Evolutionary conservation across 2,329 filamentous ascomycete genomes (phyloP).

Genomic region (Colletotrichum musicola): DNA sequence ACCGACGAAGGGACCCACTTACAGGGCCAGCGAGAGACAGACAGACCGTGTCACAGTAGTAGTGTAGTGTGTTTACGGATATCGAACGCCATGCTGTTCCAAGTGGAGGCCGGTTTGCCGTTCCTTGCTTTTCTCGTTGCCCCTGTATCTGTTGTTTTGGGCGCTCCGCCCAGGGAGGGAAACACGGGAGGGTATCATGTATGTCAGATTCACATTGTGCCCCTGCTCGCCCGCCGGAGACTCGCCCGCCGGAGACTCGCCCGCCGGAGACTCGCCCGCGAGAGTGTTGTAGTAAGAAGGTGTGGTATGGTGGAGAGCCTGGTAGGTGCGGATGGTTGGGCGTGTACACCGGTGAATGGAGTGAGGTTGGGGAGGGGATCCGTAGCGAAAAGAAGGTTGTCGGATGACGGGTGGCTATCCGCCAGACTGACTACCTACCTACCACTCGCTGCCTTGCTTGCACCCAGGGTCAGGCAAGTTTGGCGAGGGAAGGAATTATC

Average conservation of each 20-base stretch:
- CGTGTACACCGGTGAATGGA: too few relatives aligned
- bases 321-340: constrained; percentile 6
- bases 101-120: not conserved
- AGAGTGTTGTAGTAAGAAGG: not conserved
- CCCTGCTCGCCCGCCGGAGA: constrained; percentile 24
- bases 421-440: not conserved
- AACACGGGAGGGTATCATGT: constrained; percentile 25
- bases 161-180: constrained; percentile 1
- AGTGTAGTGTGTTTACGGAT: too few relatives aligned
- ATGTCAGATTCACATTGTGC: constrained; percentile 29
- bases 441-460: not conserved
- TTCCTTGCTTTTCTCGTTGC: constrained; percentile 20
- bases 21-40: not conserved
- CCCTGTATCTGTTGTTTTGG: constrained; percentile 6
- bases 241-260: constrained; percentile 12
- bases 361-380: constrained; percentile 6
- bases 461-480: not conserved
- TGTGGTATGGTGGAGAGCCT: constrained; percentile 8
- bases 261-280: constrained; percentile 11
- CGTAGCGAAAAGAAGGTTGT: constrained; percentile 14
- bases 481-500: constrained; percentile 8
- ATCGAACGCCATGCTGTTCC: not conserved
- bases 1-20: constrained; percentile 4
- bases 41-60: not conserved
- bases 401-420: constrained; percentile 22